Percentiles rank a stretch among this genome's conserved stretches.
These are phyloP conservation scores for Tulasnella sp. DNA, from an alignment of 768 basidiomycete genomes.

Conservation along the genomic window DNA sequence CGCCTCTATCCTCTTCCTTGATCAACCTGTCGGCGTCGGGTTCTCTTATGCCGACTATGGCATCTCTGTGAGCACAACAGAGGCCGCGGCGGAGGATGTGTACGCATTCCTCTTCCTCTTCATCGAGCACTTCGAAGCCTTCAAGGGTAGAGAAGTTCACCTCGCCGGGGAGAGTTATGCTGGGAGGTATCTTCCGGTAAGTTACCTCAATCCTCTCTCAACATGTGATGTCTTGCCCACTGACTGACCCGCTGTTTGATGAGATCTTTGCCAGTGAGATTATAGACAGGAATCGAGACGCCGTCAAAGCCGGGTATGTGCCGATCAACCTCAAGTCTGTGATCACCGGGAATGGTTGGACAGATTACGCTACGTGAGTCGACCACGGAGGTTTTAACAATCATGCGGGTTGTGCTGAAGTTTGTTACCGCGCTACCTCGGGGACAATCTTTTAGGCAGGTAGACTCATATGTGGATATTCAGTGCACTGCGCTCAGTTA, in stretches of 20 bases:
- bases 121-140: constrained; percentile 60
- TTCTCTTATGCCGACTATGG: constrained; percentile 20
- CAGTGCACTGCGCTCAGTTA: constrained; percentile 41
- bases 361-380: constrained; percentile 2
- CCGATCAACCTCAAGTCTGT: constrained; percentile 15
- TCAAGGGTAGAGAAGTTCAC: constrained; percentile 55
- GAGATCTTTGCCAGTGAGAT: constrained; percentile 16
- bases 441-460: constrained; percentile 25
- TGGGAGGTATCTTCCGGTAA: constrained; percentile 42
- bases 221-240: too few relatives aligned
- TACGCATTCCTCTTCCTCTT: constrained; percentile 61
- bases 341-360: constrained; percentile 16
- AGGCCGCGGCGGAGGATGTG: constrained; percentile 58
- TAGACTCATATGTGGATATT: constrained; percentile 40
- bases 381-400: too few relatives aligned
- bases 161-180: constrained; percentile 50
- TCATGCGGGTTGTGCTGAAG: too few relatives aligned
- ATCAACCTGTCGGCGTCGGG: constrained; percentile 21
- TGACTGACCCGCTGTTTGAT: too few relatives aligned
- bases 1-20: constrained; percentile 21
- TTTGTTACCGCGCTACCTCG: neutral
- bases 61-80: constrained; percentile 33
- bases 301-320: neutral
- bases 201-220: too few relatives aligned
- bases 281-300: constrained; percentile 6